phyloP scores from a whole-genome alignment of 352 stramenopile species.

The Pythium utonaiense region DNA sequence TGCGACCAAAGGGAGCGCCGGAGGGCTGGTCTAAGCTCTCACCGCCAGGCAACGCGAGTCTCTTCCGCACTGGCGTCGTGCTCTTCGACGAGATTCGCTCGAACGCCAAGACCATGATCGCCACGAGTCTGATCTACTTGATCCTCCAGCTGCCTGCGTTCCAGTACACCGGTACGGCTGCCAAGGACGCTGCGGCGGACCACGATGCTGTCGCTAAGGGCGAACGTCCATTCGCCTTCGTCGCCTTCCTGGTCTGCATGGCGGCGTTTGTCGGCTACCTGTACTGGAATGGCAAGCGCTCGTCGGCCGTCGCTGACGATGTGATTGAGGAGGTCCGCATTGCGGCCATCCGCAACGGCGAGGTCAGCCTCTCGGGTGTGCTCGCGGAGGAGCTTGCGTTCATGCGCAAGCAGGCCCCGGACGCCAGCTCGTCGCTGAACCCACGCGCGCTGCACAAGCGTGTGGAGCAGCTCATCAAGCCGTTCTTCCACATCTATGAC shows the following conservation, averaged over 20 bases:
- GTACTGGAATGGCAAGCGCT: slow-evolving; percentile 87
- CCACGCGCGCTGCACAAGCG: slow-evolving; percentile 54
- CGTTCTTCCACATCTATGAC: slow-evolving; percentile 94
- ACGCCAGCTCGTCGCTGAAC: slow-evolving; percentile 49
- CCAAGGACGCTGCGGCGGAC: slow-evolving; percentile 64
- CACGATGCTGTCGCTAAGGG: slow-evolving; percentile 61
- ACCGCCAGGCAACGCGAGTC: slow-evolving; percentile 59
- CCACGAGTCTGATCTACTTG: slow-evolving; percentile 94
- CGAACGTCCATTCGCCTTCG: slow-evolving; percentile 89
- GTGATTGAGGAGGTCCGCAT: slow-evolving; percentile 72
- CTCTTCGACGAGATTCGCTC: slow-evolving; percentile 85
- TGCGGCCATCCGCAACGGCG: slow-evolving; percentile 58
- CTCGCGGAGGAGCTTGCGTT: slow-evolving; percentile 74
- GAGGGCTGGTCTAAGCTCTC: slow-evolving; percentile 85
- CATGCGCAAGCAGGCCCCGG: slow-evolving; percentile 42
- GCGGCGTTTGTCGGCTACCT: slow-evolving; percentile 91
- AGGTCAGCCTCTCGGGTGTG: slow-evolving; percentile 80
- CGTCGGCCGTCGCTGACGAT: slow-evolving; percentile 59
- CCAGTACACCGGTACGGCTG: slow-evolving; percentile 77
- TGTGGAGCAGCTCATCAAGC: slow-evolving; percentile 89
- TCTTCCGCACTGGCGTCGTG: slow-evolving; percentile 73
- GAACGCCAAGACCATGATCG: slow-evolving; percentile 90
- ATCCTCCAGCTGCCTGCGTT: slow-evolving; percentile 93
- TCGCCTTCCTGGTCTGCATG: slow-evolving; percentile 87
- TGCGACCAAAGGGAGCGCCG: slow-evolving; percentile 65